phyloP scores from a whole-genome alignment of 2,329 filamentous ascomycete species.

The Colletotrichum musae region DNA sequence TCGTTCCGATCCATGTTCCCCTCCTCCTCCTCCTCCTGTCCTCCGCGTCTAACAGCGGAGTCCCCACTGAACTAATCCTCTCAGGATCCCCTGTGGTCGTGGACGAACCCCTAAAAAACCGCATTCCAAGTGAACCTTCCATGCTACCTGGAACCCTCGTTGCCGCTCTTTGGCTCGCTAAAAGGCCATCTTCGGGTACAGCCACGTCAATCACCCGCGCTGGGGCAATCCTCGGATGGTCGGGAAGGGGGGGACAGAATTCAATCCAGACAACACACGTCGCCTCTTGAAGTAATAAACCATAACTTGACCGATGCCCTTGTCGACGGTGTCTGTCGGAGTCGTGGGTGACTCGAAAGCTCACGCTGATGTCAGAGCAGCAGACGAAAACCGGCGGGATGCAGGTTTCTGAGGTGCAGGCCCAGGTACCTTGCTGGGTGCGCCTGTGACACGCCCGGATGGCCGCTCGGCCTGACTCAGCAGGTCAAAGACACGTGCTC shows the following conservation, averaged over 20 bases:
- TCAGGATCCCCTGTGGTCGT: background rate
- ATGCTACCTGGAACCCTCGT: no score
- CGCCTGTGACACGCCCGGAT: slow-evolving; percentile 28
- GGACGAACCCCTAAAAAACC: slow-evolving; percentile 24
- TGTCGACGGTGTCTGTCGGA: no score
- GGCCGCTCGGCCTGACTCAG: slow-evolving; percentile 38
- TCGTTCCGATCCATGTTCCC: no score
- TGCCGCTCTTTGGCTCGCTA: slow-evolving; percentile 18
- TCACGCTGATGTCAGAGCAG: slow-evolving; percentile 5
- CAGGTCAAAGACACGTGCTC: slow-evolving; percentile 41
- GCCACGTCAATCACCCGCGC: slow-evolving; percentile 8
- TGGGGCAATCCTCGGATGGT: slow-evolving; percentile 8
- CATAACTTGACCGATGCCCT: no score
- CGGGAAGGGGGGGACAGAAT: slow-evolving; percentile 1
- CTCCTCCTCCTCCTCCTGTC: background rate
- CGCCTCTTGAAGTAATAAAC: no score
- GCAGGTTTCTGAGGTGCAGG: background rate
- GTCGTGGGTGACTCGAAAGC: background rate
- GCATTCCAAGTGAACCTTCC: background rate
- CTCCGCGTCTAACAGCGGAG: slow-evolving; percentile 20
- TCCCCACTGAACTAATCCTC: slow-evolving; percentile 28
- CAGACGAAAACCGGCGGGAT: slow-evolving; percentile 6
- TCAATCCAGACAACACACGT: background rate
- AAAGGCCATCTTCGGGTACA: background rate
- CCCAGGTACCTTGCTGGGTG: no score